Conservation (phyloP, 2,329 filamentous ascomycete genomes). For the Aspergillus niger region DNA sequence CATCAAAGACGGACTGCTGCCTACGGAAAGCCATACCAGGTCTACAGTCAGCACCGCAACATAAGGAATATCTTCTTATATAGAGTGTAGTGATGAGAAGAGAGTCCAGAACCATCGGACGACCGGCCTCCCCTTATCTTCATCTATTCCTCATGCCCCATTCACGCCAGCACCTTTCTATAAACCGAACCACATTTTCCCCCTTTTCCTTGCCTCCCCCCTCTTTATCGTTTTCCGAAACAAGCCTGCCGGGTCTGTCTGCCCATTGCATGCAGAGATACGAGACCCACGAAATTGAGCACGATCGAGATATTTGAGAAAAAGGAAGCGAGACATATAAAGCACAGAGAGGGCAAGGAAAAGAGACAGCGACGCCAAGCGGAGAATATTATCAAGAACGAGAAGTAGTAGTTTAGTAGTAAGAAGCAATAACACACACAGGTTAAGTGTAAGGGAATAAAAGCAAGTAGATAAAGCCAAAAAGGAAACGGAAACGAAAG, state of each 20-base stretch:
- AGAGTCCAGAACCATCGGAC: constrained; percentile 1
- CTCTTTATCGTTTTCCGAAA: not conserved
- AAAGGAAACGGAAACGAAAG: constrained; percentile 7
- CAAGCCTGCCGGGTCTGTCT: not conserved
- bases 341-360: not conserved
- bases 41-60: not conserved
- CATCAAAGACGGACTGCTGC: too few species aligned
- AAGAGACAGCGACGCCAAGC: constrained; percentile 8
- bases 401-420: constrained; percentile 5
- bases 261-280: not conserved
- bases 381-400: constrained; percentile 13
- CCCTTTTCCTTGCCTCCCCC: not conserved
- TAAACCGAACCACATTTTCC: not conserved
- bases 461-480: constrained; percentile 1
- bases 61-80: constrained; percentile 4
- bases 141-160: constrained; percentile 1
- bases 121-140: not conserved
- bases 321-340: not conserved
- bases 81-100: constrained; percentile 2
- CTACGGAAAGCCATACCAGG: too few species aligned
- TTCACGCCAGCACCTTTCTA: constrained; percentile 2
- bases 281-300: not conserved
- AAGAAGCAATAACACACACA: not conserved
- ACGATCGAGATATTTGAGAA: not conserved
- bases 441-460: constrained; percentile 2